Evolutionary conservation across 345 rosid species (phyloP).

Genomic region (Toxicodendron radicans): DNA sequence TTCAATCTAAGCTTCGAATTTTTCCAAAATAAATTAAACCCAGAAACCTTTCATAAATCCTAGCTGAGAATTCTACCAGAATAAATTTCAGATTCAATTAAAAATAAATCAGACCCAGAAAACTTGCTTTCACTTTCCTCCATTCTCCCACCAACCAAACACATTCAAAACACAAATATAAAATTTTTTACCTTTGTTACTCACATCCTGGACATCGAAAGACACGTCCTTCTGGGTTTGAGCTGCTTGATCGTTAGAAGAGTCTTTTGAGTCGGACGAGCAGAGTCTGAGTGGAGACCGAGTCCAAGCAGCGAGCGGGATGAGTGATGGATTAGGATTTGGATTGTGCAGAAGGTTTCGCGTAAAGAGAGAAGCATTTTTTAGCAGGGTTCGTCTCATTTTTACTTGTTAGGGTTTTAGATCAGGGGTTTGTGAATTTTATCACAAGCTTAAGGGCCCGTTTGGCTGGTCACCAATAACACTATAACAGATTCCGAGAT

Average conservation of each 20-base stretch:
- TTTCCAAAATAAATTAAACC: not conserved
- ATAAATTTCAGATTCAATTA: not conserved
- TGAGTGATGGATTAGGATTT: conserved; percentile 1
- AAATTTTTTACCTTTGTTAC: conserved; percentile 35
- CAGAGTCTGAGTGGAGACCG: conserved; percentile 31
- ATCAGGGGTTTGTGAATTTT: conserved; percentile 21
- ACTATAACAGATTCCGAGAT: not conserved
- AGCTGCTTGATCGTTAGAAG: conserved; percentile 24
- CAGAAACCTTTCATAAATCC: not conserved
- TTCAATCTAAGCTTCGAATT: not conserved
- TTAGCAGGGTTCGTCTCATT: conserved; percentile 39
- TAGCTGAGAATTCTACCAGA: not conserved
- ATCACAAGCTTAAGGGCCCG: not conserved
- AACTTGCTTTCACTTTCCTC: not conserved
- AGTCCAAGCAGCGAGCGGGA: conserved; percentile 20
- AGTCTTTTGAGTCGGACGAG: conserved; percentile 45
- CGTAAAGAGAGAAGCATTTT: conserved; percentile 29
- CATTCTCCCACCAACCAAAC: not conserved
- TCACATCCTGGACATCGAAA: conserved; percentile 31
- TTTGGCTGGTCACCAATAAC: not conserved
- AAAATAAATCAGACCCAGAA: not conserved
- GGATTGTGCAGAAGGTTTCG: conserved; percentile 27
- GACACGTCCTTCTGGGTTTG: conserved; percentile 26
- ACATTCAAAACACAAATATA: not conserved
- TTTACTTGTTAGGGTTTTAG: conserved; percentile 15